Percentiles rank a stretch among this genome's conserved stretches.
phyloP scores from a whole-genome alignment of 148 eudicot species.

The Chenopodium quinoa region DNA sequence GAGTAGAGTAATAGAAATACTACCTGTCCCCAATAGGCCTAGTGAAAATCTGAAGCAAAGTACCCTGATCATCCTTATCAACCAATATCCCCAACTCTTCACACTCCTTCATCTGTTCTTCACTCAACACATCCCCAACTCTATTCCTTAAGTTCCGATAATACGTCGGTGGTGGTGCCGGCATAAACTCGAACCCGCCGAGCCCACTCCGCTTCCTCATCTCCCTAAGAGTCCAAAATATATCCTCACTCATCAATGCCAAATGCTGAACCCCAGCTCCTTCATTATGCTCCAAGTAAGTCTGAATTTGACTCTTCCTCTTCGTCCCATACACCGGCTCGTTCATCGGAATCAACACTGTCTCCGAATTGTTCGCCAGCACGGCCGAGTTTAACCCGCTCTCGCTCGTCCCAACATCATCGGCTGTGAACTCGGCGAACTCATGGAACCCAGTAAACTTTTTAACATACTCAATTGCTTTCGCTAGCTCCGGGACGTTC shows the following conservation, averaged over 20 bases:
- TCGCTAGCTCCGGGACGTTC: constrained; percentile 63
- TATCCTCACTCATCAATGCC: constrained; percentile 72
- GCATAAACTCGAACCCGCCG: constrained; percentile 98
- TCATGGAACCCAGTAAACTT: constrained; percentile 86
- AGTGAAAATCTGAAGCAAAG: constrained; percentile 89
- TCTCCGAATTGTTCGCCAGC: constrained; percentile 72
- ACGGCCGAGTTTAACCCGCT: constrained; percentile 89
- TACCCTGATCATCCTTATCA: constrained; percentile 93
- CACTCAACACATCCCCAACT: constrained; percentile 61
- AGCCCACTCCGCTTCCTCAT: constrained; percentile 76
- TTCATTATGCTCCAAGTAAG: constrained; percentile 90
- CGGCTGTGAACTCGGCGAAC: constrained; percentile 80
- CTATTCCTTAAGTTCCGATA: constrained; percentile 67
- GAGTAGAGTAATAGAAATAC: not conserved
- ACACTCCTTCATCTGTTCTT: constrained; percentile 81
- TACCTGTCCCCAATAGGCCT: constrained; percentile 95
- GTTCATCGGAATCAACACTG: constrained; percentile 69
- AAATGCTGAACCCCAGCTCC: constrained; percentile 92
- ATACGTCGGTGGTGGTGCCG: constrained; percentile 87
- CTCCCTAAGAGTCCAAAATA: constrained; percentile 75
- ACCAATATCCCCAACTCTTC: constrained; percentile 91
- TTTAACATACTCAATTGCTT: constrained; percentile 58
- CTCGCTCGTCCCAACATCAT: constrained; percentile 87
- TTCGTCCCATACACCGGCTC: constrained; percentile 88
- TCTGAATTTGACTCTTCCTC: constrained; percentile 93